Evolutionary conservation across 768 basidiomycete genomes (phyloP).

Genomic region (Amanita thiersii): DNA sequence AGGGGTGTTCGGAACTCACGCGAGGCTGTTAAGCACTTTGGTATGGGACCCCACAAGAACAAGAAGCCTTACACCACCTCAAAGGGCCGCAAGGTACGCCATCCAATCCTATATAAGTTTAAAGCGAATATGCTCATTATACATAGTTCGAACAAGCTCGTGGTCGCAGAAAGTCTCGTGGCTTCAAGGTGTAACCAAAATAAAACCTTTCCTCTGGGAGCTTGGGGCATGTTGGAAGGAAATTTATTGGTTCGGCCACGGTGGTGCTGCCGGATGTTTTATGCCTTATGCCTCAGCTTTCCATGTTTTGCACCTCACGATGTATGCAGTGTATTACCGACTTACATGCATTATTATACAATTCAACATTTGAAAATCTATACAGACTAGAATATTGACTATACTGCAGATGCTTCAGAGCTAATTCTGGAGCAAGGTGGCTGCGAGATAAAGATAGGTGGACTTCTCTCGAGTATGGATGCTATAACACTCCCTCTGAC

Average conservation of each 20-base stretch:
- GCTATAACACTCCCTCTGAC: no score
- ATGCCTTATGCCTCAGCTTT: slow-evolving; percentile 27
- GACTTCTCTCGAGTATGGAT: no score
- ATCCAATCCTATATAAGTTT: not conserved
- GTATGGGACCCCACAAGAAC: slow-evolving; percentile 97
- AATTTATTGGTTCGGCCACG: slow-evolving; percentile 10
- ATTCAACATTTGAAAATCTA: not conserved
- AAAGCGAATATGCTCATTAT: slow-evolving; percentile 7
- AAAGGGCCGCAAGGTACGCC: slow-evolving; percentile 86
- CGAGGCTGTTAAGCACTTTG: slow-evolving; percentile 97
- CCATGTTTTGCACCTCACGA: slow-evolving; percentile 6
- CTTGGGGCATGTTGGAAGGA: slow-evolving; percentile 17
- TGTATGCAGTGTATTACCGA: not conserved
- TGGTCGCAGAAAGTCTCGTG: slow-evolving; percentile 97
- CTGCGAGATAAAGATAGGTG: no score
- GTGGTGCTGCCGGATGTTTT: slow-evolving; percentile 20
- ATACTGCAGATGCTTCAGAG: no score
- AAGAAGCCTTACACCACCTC: slow-evolving; percentile 95
- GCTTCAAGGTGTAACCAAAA: slow-evolving; percentile 83
- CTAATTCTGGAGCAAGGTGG: no score
- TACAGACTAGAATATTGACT: no score
- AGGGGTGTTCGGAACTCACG: slow-evolving; percentile 89
- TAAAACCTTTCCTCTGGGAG: slow-evolving; percentile 19
- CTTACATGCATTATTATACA: slow-evolving; percentile 2
- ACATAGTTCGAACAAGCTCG: slow-evolving; percentile 89